Evolutionary conservation across 2,329 filamentous ascomycete species (phyloP).

Genomic region (Chaetomium globosum): DNA sequence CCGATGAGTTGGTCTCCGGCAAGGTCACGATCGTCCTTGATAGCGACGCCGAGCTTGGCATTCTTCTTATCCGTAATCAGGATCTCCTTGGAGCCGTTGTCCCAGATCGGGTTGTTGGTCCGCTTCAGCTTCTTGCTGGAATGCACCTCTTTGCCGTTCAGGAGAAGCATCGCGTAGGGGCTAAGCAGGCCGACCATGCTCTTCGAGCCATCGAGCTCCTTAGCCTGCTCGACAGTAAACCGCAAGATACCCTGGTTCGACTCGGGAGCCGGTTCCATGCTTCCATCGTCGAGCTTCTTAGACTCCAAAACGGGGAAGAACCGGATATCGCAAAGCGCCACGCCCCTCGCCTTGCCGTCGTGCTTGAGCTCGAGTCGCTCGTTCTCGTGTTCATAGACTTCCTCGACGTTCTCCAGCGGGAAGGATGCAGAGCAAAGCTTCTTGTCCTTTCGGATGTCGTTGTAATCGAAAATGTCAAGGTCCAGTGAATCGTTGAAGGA

Average conservation of each 20-base stretch:
- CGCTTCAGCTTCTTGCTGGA: constrained; percentile 90
- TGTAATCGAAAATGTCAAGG: constrained; percentile 85
- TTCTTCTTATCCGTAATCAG: constrained; percentile 91
- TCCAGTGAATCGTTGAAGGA: constrained; percentile 87
- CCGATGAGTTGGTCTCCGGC: constrained; percentile 81
- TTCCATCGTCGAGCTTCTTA: constrained; percentile 73
- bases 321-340: constrained; percentile 77
- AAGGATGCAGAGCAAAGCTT: constrained; percentile 88
- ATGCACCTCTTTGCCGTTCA: constrained; percentile 92
- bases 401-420: constrained; percentile 77
- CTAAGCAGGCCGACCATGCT: constrained; percentile 89
- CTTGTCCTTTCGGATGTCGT: constrained; percentile 95
- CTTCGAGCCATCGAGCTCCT: constrained; percentile 90
- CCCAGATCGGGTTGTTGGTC: constrained; percentile 96
- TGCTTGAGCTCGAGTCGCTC: constrained; percentile 80
- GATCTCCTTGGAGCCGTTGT: constrained; percentile 88
- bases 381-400: constrained; percentile 77
- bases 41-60: constrained; percentile 84
- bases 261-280: constrained; percentile 77
- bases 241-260: constrained; percentile 91
- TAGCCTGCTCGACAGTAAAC: constrained; percentile 92
- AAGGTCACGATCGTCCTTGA: constrained; percentile 94
- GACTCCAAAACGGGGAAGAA: constrained; percentile 92
- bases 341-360: constrained; percentile 80
- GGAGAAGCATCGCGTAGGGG: constrained; percentile 82